These are phyloP conservation scores for Cercospora citrullina DNA, from an alignment of 2,329 filamentous ascomycete genomes.

Conservation along the genomic window DNA sequence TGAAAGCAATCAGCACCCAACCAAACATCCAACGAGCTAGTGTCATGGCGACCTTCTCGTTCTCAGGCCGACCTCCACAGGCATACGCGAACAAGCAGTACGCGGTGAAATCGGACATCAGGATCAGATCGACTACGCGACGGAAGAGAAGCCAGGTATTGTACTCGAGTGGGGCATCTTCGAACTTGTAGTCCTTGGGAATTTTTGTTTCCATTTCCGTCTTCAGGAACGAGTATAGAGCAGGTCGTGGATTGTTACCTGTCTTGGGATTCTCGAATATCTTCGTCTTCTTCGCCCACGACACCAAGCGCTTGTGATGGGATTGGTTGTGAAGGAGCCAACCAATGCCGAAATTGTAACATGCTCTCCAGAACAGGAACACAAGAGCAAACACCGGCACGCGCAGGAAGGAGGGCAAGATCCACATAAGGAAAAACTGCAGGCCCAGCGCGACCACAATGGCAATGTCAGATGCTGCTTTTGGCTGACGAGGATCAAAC, in stretches of 20 bases:
- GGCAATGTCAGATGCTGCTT: constrained; percentile 82
- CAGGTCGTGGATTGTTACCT: constrained; percentile 79
- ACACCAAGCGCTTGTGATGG: constrained; percentile 78
- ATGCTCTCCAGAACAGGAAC: constrained; percentile 89
- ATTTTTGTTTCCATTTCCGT: constrained; percentile 93
- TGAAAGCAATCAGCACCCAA: constrained; percentile 81
- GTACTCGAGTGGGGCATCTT: constrained; percentile 92
- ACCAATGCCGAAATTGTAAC: constrained; percentile 93
- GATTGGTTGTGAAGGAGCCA: constrained; percentile 87
- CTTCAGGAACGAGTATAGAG: constrained; percentile 81
- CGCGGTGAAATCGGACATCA: constrained; percentile 98
- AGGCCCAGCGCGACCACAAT: constrained; percentile 76
- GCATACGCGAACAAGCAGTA: constrained; percentile 95
- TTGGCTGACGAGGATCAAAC: constrained; percentile 88
- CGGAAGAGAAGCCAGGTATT: constrained; percentile 98
- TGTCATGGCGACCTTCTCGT: constrained; percentile 69
- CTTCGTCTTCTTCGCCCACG: constrained; percentile 81
- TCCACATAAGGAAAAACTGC: constrained; percentile 72
- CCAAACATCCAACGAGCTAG: constrained; percentile 76
- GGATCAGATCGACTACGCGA: constrained; percentile 89
- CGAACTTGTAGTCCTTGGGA: constrained; percentile 87
- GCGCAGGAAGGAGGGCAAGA: constrained; percentile 68
- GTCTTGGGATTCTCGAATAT: constrained; percentile 81
- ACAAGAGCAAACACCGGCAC: constrained; percentile 76
- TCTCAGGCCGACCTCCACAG: constrained; percentile 72